These are phyloP conservation scores for Syzygium aromaticum DNA, from an alignment of 345 rosid species.

Conservation along the genomic window DNA sequence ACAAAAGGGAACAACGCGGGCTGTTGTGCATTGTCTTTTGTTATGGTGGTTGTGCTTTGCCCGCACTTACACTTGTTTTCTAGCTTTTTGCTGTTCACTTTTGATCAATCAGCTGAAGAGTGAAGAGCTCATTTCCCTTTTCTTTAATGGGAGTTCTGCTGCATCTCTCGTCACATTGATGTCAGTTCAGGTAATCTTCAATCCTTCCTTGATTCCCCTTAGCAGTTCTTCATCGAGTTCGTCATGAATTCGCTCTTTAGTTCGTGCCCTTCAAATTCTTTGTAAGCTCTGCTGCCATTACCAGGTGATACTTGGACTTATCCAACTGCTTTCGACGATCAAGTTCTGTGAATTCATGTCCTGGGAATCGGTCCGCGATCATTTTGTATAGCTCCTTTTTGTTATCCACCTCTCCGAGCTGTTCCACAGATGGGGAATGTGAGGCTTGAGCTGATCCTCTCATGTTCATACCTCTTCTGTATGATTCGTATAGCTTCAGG, in stretches of 20 bases:
- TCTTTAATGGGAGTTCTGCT: background rate
- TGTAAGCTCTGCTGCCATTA: background rate
- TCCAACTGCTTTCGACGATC: background rate
- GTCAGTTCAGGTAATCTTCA: background rate
- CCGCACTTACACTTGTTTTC: background rate
- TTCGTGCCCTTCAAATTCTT: background rate
- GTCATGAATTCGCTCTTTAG: background rate
- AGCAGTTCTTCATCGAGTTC: background rate
- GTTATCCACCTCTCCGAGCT: background rate
- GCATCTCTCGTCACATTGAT: background rate
- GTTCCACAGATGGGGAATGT: background rate
- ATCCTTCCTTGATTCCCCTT: background rate
- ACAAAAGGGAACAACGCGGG: background rate
- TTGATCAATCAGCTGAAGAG: background rate
- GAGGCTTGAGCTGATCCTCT: background rate
- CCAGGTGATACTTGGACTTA: background rate
- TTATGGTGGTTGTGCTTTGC: background rate
- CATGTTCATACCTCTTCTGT: slow-evolving; percentile 15
- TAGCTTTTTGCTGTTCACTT: background rate
- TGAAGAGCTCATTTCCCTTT: background rate
- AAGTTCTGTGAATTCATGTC: background rate
- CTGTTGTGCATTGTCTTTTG: background rate
- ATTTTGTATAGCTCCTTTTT: background rate
- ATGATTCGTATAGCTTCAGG: slow-evolving; percentile 28
- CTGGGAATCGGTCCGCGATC: background rate